Conservation (phyloP, 257 asterid species). For the Gentiana straminea region DNA sequence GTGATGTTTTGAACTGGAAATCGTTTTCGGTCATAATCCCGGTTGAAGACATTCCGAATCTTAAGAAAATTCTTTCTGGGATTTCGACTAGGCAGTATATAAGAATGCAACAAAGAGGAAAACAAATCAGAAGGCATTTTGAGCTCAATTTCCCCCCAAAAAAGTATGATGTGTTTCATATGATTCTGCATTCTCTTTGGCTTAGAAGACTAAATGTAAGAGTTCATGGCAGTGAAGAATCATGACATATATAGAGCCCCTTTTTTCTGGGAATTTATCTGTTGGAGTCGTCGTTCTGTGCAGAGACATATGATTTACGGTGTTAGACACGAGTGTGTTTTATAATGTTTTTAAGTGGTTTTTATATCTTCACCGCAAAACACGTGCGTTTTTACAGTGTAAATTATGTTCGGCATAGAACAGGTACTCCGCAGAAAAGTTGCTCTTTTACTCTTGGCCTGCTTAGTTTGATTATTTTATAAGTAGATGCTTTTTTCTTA, state of each 20-base stretch:
- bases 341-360: too few relatives aligned
- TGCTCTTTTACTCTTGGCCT: too few relatives aligned
- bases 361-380: too few relatives aligned
- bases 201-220: constrained; percentile 31
- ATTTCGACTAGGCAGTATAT: constrained; percentile 34
- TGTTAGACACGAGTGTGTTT: too few relatives aligned
- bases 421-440: too few relatives aligned
- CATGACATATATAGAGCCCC: neutral
- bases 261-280: too few relatives aligned
- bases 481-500: too few relatives aligned
- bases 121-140: constrained; percentile 31
- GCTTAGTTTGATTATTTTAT: too few relatives aligned
- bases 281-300: too few relatives aligned
- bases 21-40: constrained; percentile 45
- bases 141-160: constrained; percentile 33
- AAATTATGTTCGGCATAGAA: too few relatives aligned
- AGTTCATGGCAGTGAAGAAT: constrained; percentile 6
- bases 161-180: constrained; percentile 39
- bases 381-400: too few relatives aligned
- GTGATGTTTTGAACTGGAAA: constrained; percentile 72
- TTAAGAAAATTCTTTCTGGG: constrained; percentile 41
- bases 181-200: constrained; percentile 49
- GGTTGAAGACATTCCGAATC: constrained; percentile 51
- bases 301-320: too few relatives aligned
- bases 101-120: constrained; percentile 37